These are phyloP conservation scores for Penicillium occitanis DNA, from an alignment of 2,329 filamentous ascomycete genomes.

Conservation along the genomic window DNA sequence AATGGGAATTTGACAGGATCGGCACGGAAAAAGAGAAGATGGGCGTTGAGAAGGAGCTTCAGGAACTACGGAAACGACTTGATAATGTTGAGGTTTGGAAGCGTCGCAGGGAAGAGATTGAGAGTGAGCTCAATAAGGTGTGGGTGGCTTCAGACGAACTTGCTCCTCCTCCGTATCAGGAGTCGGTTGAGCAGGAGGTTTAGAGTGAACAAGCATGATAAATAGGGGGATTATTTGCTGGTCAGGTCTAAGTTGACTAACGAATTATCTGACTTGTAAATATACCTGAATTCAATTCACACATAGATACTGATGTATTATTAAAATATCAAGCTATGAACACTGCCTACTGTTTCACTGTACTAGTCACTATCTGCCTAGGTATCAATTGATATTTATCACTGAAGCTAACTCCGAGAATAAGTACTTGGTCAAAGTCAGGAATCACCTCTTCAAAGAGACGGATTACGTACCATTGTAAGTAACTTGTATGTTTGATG, in stretches of 20 bases:
- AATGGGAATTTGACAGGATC: conserved; percentile 91
- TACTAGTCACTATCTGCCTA: background rate
- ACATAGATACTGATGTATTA: background rate
- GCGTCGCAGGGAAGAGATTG: conserved; percentile 73
- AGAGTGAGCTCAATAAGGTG: conserved; percentile 70
- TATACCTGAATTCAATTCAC: background rate
- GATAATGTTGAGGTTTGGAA: conserved; percentile 84
- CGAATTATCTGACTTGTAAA: background rate
- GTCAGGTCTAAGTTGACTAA: background rate
- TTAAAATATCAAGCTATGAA: background rate
- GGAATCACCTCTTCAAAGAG: background rate
- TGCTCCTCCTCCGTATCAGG: conserved; percentile 36
- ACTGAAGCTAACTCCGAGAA: background rate
- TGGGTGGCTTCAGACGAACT: conserved; percentile 53
- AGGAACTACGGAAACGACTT: conserved; percentile 77
- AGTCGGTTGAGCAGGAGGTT: conserved; percentile 16
- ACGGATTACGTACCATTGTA: background rate
- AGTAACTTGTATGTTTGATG: background rate
- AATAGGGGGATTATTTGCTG: background rate
- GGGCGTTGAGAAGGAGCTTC: conserved; percentile 85
- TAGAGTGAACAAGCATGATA: conserved; percentile 8
- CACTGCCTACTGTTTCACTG: background rate
- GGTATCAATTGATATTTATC: background rate
- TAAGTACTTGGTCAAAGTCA: background rate
- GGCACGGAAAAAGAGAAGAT: conserved; percentile 92